Evolutionary conservation across 805 yeast genomes (phyloP), one percentile per base, ranked within the genome.

Genomic region (Wickerhamomyces chaumierensis): DNA sequence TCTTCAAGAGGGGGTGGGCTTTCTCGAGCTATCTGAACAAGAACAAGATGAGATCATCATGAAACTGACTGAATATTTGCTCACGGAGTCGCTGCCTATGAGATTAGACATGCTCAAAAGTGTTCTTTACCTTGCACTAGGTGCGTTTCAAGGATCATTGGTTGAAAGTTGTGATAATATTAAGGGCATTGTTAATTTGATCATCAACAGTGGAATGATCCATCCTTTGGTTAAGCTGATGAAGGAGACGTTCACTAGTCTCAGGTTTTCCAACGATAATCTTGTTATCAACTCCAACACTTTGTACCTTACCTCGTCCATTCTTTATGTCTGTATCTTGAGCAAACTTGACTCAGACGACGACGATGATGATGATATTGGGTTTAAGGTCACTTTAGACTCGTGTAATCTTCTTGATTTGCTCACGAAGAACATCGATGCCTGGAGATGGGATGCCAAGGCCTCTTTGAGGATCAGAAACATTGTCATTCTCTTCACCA

Each of bases 371-470:
- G 40, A 45, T 7, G 23, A 31, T 5, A n/a, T 19, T 2, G 28
- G 18, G 2, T 31, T 42, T 34, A 38, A 18, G 7, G 16, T 16
- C 2, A 20, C 41, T 5, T 35, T 70, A 6, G 46, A 44, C 3
- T 48, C 63, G 3, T 37, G 57, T 0, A 62, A 69, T 21, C 15
- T 83, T 1, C 44, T 83, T 31, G 42, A 62, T 2, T 54, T 54
- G 14, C 44, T 83, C 6, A 58, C 75, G 2, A 56, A 61, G 31
- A 66, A 71, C 36, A 65, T 82, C 8, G 88, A 80, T 44, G 61
- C 68, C 34, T 80, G 90, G 84, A 69, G 83, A 46, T 76, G 83
- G 79, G 56, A 54, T 33, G 60, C 67, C 37, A 52, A 62, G 34
- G 40, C 55, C 11, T 49, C 62, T 18, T 58, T 70, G 61, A 66